Conservation (phyloP, 208 protist genomes). For the Acanthamoeba royreba region DNA sequence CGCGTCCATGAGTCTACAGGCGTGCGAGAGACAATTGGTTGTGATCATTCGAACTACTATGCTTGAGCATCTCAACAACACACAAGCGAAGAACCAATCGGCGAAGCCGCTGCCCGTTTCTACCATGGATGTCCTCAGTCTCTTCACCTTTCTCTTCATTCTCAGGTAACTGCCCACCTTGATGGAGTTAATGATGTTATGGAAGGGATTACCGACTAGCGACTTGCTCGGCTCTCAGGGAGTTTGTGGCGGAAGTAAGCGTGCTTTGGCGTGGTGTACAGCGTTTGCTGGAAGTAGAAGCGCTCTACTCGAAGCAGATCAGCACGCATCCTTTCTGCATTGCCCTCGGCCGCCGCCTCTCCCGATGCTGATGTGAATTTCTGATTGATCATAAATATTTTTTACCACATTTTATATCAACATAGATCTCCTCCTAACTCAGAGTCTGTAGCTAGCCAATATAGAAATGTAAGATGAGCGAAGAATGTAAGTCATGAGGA, state of each 20-base stretch:
- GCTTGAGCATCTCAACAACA: background rate
- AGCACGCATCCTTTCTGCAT: background rate
- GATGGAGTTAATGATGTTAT: too few species aligned
- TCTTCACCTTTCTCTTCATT: conserved; percentile 18
- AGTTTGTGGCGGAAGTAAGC: background rate
- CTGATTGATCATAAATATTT: too few species aligned
- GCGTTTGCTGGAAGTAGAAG: background rate
- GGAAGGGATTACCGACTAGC: background rate
- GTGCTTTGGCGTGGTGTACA: conserved; percentile 3
- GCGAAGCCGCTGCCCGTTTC: background rate
- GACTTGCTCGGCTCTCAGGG: background rate
- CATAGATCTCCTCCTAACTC: too few species aligned
- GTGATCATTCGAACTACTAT: background rate
- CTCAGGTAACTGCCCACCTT: background rate
- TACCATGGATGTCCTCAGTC: background rate
- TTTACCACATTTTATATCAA: too few species aligned
- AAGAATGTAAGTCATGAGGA: too few species aligned
- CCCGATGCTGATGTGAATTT: too few species aligned
- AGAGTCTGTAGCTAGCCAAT: too few species aligned
- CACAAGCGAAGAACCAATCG: too few species aligned
- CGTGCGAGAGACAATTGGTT: background rate
- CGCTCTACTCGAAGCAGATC: conserved; percentile 15
- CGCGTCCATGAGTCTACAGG: background rate
- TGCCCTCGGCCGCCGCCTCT: background rate
- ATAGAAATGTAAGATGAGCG: too few species aligned